These are phyloP conservation scores for Chenopodium formosanum DNA, from an alignment of 148 eudicot species.

Conservation along the genomic window DNA sequence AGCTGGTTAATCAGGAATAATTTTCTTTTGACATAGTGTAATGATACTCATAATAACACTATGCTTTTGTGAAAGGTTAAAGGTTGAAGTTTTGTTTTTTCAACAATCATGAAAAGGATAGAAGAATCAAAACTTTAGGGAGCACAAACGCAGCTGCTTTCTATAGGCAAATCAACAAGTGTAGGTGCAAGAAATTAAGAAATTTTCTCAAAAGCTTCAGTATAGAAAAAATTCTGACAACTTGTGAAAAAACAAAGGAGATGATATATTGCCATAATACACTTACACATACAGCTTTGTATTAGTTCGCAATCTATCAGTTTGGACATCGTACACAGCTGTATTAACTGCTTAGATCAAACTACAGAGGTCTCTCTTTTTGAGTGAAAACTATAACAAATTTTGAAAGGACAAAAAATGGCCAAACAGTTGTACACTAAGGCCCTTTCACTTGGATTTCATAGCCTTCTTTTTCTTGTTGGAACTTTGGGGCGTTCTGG, in stretches of 20 bases:
- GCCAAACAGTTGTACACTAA: background rate
- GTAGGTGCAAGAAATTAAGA: too few relatives aligned
- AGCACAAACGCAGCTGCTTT: too few relatives aligned
- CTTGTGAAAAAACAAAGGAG: too few relatives aligned
- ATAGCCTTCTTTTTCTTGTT: constrained; percentile 54
- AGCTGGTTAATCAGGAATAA: too few relatives aligned
- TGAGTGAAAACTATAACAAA: background rate
- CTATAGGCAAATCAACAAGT: too few relatives aligned
- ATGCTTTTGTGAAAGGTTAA: too few relatives aligned
- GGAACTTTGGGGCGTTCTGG: constrained; percentile 53
- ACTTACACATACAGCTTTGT: background rate
- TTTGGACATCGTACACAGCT: background rate
- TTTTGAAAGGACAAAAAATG: background rate
- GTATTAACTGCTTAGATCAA: background rate
- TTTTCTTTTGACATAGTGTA: too few relatives aligned
- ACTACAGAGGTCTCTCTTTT: background rate
- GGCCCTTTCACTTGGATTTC: constrained; percentile 38
- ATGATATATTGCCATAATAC: background rate
- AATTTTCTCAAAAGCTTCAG: too few relatives aligned
- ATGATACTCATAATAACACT: too few relatives aligned
- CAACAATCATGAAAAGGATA: too few relatives aligned
- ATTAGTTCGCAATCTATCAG: background rate
- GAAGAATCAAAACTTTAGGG: too few relatives aligned
- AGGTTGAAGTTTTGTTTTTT: too few relatives aligned
- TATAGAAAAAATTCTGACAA: background rate